Conservation (phyloP, 2,329 filamentous ascomycete species). For the Immersiporthe knoxdaviesiana region DNA sequence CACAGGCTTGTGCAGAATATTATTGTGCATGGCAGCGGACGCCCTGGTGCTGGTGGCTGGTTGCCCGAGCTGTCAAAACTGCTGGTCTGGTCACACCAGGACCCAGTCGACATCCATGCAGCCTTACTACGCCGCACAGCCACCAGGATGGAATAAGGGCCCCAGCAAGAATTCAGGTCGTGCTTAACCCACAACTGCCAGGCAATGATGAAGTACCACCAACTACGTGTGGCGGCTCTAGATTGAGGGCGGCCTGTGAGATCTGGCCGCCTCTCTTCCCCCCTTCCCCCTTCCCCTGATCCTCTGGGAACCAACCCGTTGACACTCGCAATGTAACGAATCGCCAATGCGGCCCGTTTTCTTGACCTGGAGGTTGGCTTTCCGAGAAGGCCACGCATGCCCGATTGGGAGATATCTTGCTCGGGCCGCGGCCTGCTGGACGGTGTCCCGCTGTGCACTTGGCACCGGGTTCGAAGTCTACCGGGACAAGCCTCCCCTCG, state of each 20-base stretch:
- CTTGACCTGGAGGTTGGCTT: constrained; percentile 1
- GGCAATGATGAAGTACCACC: background rate
- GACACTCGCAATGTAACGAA: constrained; percentile 8
- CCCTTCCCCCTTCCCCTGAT: too few relatives aligned
- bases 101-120: constrained; percentile 5
- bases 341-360: constrained; percentile 10
- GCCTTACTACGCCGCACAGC: constrained; percentile 11
- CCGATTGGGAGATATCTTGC: background rate
- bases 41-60: background rate
- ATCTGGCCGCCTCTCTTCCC: background rate
- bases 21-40: background rate
- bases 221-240: constrained; percentile 13
- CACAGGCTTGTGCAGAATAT: background rate
- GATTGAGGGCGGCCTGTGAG: constrained; percentile 15
- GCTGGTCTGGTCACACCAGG: background rate
- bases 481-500: background rate
- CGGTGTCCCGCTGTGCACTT: background rate
- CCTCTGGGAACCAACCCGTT: constrained; percentile 5
- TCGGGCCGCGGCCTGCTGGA: background rate
- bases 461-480: constrained; percentile 1
- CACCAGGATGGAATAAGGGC: background rate
- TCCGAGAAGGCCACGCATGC: background rate
- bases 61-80: background rate
- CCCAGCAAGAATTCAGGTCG: background rate
- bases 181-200: background rate